phyloP scores from a whole-genome alignment of 2,329 filamentous ascomycete species.

The Calonectria crousiana region DNA sequence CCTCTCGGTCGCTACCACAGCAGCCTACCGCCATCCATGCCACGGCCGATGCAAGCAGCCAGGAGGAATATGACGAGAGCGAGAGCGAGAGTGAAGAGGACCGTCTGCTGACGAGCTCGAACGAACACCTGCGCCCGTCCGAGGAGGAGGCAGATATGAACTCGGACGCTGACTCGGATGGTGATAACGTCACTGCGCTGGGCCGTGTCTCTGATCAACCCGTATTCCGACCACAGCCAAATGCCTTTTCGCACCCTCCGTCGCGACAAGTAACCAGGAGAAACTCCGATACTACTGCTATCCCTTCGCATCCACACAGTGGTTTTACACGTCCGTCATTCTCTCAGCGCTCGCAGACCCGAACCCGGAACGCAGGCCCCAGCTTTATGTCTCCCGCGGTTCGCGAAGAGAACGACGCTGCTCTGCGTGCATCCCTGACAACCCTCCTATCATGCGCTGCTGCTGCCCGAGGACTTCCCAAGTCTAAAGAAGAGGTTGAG shows the following conservation, averaged over 20 bases:
- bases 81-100: slow-evolving; percentile 94
- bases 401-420: slow-evolving; percentile 92
- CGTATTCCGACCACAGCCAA: slow-evolving; percentile 87
- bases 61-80: slow-evolving; percentile 92
- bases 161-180: slow-evolving; percentile 64
- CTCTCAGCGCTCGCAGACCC: slow-evolving; percentile 60
- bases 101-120: slow-evolving; percentile 70
- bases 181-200: slow-evolving; percentile 87
- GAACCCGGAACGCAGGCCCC: slow-evolving; percentile 59
- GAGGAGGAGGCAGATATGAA: slow-evolving; percentile 56
- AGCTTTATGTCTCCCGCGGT: slow-evolving; percentile 80
- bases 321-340: slow-evolving; percentile 64
- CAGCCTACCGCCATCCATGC: slow-evolving; percentile 57
- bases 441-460: slow-evolving; percentile 95
- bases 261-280: slow-evolving; percentile 60
- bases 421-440: slow-evolving; percentile 90
- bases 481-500: slow-evolving; percentile 65
- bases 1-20: slow-evolving; percentile 50
- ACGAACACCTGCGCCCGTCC: slow-evolving; percentile 61
- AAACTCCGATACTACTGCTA: slow-evolving; percentile 63
- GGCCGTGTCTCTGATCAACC: slow-evolving; percentile 68
- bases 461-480: slow-evolving; percentile 85
- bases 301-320: slow-evolving; percentile 62
- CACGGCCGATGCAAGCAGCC: slow-evolving; percentile 74
- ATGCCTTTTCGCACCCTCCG: slow-evolving; percentile 90